Evolutionary conservation across 2,329 filamentous ascomycete species (phyloP).

Genomic region (Elsinoe perseae): DNA sequence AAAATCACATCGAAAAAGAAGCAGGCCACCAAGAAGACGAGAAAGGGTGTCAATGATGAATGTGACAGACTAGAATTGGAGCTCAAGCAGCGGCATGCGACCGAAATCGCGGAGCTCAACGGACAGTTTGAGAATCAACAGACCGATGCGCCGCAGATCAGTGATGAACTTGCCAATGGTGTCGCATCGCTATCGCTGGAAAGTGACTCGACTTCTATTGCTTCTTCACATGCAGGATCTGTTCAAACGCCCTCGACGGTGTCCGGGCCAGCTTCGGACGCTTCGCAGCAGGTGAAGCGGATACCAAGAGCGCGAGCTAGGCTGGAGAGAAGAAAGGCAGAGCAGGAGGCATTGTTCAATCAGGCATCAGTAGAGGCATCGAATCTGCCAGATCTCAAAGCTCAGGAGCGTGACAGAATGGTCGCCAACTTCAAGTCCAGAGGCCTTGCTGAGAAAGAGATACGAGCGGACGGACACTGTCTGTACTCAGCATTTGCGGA

Average conservation of each 20-base stretch:
- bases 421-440: slow-evolving; percentile 55
- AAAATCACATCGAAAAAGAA: slow-evolving; percentile 94
- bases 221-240: slow-evolving; percentile 16
- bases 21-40: slow-evolving; percentile 75
- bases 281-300: slow-evolving; percentile 50
- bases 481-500: slow-evolving; percentile 87
- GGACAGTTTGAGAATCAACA: neutral
- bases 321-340: slow-evolving; percentile 78
- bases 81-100: slow-evolving; percentile 47
- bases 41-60: slow-evolving; percentile 54
- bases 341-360: slow-evolving; percentile 61
- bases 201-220: slow-evolving; percentile 17
- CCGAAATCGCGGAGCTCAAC: slow-evolving; percentile 42
- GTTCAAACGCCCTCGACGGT: neutral
- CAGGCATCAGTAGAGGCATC: slow-evolving; percentile 69
- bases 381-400: slow-evolving; percentile 63
- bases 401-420: slow-evolving; percentile 64
- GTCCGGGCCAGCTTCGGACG: slow-evolving; percentile 17
- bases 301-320: slow-evolving; percentile 87
- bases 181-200: slow-evolving; percentile 7
- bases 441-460: slow-evolving; percentile 64
- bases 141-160: neutral
- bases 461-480: slow-evolving; percentile 88
- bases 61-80: slow-evolving; percentile 52
- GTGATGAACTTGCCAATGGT: slow-evolving; percentile 4